A percentile compares a stretch with the other conserved stretches of the same genome.
Evolutionary conservation across 352 stramenopile genomes (phyloP).

Genomic region (Globisporangium spiculum): DNA sequence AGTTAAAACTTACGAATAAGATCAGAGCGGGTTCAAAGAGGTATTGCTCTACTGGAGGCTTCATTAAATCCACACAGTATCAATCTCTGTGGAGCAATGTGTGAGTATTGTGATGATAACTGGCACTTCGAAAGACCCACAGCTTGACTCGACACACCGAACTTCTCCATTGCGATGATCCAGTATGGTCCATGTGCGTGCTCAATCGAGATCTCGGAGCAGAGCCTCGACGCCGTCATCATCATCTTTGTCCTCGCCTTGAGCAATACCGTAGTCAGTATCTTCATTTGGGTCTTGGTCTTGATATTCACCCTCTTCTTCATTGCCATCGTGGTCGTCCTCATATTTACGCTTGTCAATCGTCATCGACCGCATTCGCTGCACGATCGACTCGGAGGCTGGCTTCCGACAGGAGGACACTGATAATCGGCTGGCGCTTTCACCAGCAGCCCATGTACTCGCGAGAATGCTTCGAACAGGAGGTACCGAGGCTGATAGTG

Average conservation of each 20-base stretch:
- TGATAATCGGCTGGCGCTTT: not conserved
- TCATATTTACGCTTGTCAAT: not conserved
- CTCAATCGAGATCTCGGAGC: conserved; percentile 1
- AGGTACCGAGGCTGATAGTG: conserved; percentile 1
- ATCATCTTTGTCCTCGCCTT: not conserved
- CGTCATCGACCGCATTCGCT: conserved; percentile 13
- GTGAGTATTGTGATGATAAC: no score
- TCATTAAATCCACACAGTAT: no score
- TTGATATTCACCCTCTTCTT: not conserved
- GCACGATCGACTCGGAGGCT: conserved; percentile 7
- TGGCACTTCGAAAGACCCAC: no score
- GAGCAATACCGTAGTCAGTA: not conserved
- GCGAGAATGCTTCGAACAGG: no score
- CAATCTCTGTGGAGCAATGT: no score
- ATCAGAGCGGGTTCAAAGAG: no score
- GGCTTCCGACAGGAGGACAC: not conserved
- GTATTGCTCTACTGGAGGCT: no score
- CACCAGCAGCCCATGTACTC: not conserved
- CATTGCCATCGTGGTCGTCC: not conserved
- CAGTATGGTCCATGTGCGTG: no score
- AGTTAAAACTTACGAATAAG: no score
- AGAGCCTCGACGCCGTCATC: not conserved
- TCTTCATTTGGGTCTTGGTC: not conserved
- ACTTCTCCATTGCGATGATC: no score
- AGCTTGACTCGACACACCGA: no score